Evolutionary conservation across 163 green algal genomes (phyloP).

Genomic region (Trebouxiophyceae sp.): DNA sequence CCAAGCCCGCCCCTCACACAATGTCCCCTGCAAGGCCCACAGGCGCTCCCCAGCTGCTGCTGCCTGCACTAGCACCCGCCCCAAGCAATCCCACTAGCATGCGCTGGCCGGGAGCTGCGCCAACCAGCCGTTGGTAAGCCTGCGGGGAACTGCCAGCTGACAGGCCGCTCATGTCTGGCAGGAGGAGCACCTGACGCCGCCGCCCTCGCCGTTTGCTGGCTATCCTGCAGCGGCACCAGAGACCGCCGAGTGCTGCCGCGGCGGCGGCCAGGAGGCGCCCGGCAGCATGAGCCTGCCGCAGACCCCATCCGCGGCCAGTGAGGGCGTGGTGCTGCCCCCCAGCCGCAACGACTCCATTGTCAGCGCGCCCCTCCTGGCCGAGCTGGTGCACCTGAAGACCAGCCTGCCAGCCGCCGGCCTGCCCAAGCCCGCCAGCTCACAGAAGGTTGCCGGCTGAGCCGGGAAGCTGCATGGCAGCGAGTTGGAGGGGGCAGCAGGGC

Average conservation of each 20-base stretch:
- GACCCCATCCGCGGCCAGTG: neutral
- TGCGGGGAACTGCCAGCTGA: too few relatives aligned
- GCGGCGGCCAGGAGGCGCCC: neutral
- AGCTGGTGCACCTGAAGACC: neutral
- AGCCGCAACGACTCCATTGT: neutral
- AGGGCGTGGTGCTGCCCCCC: neutral
- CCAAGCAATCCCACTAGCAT: too few relatives aligned
- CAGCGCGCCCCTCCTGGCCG: neutral
- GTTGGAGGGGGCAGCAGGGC: neutral
- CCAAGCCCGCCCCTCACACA: too few relatives aligned
- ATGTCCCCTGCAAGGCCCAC: too few relatives aligned
- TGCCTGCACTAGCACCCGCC: too few relatives aligned
- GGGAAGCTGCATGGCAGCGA: too few relatives aligned
- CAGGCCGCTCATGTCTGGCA: too few relatives aligned
- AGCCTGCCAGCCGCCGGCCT: neutral
- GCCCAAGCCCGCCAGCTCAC: neutral
- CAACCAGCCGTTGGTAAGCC: too few relatives aligned
- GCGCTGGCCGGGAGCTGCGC: too few relatives aligned
- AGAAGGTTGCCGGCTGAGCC: too few relatives aligned
- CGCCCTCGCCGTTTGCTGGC: neutral
- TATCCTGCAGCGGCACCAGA: too few relatives aligned
- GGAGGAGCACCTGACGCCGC: neutral
- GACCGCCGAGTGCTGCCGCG: neutral
- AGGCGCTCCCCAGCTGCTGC: too few relatives aligned
- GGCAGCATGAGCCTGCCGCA: neutral